These are phyloP conservation scores for Fomitopsis betulina DNA, from an alignment of 1,284 basidiomycete genomes.

Conservation along the genomic window DNA sequence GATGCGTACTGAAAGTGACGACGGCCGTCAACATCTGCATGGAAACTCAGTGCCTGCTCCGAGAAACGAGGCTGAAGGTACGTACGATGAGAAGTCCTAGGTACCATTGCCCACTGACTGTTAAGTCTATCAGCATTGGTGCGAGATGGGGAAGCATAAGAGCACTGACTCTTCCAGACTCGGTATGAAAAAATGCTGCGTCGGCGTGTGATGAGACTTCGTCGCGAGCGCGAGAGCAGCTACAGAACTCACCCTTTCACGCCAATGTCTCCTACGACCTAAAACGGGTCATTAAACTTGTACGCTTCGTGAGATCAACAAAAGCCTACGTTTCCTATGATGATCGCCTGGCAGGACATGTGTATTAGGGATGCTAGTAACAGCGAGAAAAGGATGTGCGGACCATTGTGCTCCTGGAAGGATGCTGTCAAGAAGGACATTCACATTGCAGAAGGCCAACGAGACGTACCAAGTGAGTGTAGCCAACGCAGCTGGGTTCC, in stretches of 20 bases:
- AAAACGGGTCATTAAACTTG: no score
- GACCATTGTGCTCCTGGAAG: not conserved
- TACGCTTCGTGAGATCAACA: no score
- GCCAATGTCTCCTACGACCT: slow-evolving; percentile 2
- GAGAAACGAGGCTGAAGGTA: not conserved
- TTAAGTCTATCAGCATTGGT: no score
- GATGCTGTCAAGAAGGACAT: no score
- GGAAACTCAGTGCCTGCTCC: not conserved
- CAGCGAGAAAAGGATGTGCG: not conserved
- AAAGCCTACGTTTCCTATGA: not conserved
- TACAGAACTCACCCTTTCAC: slow-evolving; percentile 2
- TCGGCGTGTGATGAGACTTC: not conserved
- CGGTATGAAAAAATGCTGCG: slow-evolving; percentile 1
- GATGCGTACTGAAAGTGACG: not conserved
- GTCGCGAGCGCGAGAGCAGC: not conserved
- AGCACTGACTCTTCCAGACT: not conserved
- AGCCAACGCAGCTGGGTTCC: not conserved
- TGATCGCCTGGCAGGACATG: no score
- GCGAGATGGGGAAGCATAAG: not conserved
- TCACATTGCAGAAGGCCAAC: no score
- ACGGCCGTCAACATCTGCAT: not conserved
- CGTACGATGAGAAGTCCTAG: not conserved
- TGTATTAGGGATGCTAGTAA: no score
- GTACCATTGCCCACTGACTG: not conserved
- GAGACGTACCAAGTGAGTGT: slow-evolving; percentile 2